Conservation (phyloP, 2,329 filamentous ascomycete genomes). For the Zymoseptoria pseudotritici region DNA sequence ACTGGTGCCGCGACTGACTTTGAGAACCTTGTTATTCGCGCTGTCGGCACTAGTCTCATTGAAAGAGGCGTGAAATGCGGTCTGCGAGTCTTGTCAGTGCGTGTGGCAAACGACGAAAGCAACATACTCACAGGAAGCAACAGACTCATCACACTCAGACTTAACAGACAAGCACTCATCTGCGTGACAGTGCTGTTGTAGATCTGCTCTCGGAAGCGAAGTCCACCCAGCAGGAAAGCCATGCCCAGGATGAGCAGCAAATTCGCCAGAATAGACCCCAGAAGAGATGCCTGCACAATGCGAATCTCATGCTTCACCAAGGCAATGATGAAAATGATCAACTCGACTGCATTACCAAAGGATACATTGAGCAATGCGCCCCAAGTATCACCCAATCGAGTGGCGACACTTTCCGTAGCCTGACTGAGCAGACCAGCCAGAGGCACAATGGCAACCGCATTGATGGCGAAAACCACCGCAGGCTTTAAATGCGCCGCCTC, state of each 20-base stretch:
- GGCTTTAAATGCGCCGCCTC: constrained; percentile 39
- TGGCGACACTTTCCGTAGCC: constrained; percentile 44
- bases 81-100: constrained; percentile 40
- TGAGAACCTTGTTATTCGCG: constrained; percentile 65
- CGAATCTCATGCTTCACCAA: constrained; percentile 76
- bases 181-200: constrained; percentile 95
- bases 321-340: constrained; percentile 61
- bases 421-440: constrained; percentile 43
- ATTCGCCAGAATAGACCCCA: constrained; percentile 86
- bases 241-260: constrained; percentile 84
- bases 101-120: background rate
- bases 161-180: constrained; percentile 90
- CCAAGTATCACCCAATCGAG: constrained; percentile 41
- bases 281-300: constrained; percentile 82
- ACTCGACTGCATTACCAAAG: constrained; percentile 47
- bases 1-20: constrained; percentile 84
- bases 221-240: constrained; percentile 78
- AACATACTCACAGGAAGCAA: constrained; percentile 60
- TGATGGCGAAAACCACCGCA: constrained; percentile 44
- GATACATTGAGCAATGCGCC: constrained; percentile 46
- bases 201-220: constrained; percentile 84
- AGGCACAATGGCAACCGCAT: constrained; percentile 45
- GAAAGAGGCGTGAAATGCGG: constrained; percentile 88
- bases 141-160: constrained; percentile 81
- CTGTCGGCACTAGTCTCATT: constrained; percentile 31